phyloP scores from a whole-genome alignment of 2,329 filamentous ascomycete species.

The Cladosporium cucumerinum region DNA sequence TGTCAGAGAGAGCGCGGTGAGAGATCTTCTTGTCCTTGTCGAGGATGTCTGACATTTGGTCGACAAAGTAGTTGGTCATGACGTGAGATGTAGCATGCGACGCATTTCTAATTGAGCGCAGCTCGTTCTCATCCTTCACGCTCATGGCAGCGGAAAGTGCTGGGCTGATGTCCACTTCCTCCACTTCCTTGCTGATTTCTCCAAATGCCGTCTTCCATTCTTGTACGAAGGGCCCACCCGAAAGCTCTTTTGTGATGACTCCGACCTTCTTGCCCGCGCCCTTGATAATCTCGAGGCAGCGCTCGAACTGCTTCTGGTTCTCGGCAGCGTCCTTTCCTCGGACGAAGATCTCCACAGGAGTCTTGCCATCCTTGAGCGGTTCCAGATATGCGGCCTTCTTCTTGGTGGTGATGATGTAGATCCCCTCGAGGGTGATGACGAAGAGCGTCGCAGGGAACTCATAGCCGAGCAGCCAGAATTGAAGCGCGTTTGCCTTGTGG shows the following conservation, averaged over 20 bases:
- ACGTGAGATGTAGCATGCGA: constrained; percentile 91
- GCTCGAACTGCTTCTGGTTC: constrained; percentile 85
- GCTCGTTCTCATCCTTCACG: constrained; percentile 90
- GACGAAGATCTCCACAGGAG: constrained; percentile 87
- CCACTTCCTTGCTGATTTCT: constrained; percentile 76
- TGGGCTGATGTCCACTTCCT: constrained; percentile 80
- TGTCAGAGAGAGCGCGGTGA: constrained; percentile 79
- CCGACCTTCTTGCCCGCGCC: constrained; percentile 88
- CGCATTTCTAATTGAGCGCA: constrained; percentile 89
- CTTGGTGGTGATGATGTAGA: constrained; percentile 91
- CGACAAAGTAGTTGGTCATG: constrained; percentile 94
- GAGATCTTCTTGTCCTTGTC: constrained; percentile 97
- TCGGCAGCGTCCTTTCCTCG: constrained; percentile 87
- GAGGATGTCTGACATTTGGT: constrained; percentile 94
- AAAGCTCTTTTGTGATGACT: constrained; percentile 76
- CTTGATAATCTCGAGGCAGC: constrained; percentile 83
- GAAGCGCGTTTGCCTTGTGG: constrained; percentile 94
- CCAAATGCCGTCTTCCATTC: constrained; percentile 88
- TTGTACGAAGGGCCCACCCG: constrained; percentile 84
- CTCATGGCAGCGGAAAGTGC: constrained; percentile 85
- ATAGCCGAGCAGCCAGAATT: constrained; percentile 98
- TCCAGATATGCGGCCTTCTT: constrained; percentile 98
- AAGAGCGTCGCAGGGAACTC: constrained; percentile 96
- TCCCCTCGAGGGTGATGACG: constrained; percentile 79
- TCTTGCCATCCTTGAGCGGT: constrained; percentile 84